Evolutionary conservation across 2,329 filamentous ascomycete species (phyloP), one percentile per base, ranked within the genome.

Genomic region (Claviceps sp.): DNA sequence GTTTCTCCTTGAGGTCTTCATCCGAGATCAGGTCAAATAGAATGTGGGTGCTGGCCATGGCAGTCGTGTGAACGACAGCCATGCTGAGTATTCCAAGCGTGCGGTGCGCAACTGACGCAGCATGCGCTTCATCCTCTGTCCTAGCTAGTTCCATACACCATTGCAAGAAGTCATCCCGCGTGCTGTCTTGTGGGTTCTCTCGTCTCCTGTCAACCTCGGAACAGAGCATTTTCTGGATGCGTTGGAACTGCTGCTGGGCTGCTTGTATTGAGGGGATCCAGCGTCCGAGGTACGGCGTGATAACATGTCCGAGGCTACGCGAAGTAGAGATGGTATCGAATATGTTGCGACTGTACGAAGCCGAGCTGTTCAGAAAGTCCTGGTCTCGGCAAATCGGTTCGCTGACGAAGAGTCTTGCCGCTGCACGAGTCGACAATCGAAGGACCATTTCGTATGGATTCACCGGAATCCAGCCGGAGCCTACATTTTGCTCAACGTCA

Each of bases 61-160:
- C 55, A 6, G 56, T 56, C 4, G 56, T 58, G n/a, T 58, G 56
- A 24, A 58, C 53, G 18, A 55, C 53, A 24, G 56, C 56, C 53
- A 58, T 56, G 50, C 56, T 54, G 11, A 58, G 34, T 14, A 56
- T 56, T 5, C 55, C 55, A 3, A 56, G 46, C 4, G 55, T 56
- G n/a, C 55, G 53, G 16, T 55, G 52, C 1, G 50, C 54, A 3
- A 56, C 41, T 3, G 55, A 44, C 16, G 51, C 50, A 2, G 55
- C 53, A 8, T 50, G 24, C 5, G 55, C 30, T 37, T 56, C 55
- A 4, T 55, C 46, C 42, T 54, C 48, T 13, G 41, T 56, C 1
- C 51, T 48, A 8, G 55, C 55, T 37, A 56, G 18, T 4, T 56
- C 55, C 22, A 54, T 56, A 43, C 55, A 56, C 55, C 55, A 56